Conservation (phyloP, 441 rosid genomes). For the Adansonia rubrostipa region DNA sequence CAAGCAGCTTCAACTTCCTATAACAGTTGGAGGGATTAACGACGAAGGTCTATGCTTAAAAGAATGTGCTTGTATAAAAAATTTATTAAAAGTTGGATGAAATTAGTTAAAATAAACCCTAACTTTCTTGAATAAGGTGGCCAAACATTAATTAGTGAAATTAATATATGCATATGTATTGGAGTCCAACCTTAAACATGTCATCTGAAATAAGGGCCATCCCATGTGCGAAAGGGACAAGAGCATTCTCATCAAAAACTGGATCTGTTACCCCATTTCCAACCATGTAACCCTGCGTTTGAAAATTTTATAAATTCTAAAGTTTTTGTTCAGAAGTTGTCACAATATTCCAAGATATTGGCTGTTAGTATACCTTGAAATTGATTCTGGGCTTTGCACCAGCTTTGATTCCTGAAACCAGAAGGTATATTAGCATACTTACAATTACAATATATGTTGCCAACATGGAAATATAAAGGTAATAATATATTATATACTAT, state of each 20-base stretch:
- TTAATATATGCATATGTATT: background rate
- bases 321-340: background rate
- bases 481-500: background rate
- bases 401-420: constrained; percentile 47
- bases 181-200: constrained; percentile 39
- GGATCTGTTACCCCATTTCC: constrained; percentile 50
- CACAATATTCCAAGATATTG: no score
- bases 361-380: constrained; percentile 44
- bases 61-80: background rate
- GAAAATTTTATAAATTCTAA: background rate
- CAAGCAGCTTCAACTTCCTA: constrained; percentile 50
- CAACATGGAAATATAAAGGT: background rate
- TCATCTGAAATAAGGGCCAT: constrained; percentile 61
- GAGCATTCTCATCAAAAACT: constrained; percentile 44
- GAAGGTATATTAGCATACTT: background rate
- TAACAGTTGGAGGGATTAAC: background rate
- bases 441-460: background rate
- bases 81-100: background rate
- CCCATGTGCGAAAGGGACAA: constrained; percentile 52
- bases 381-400: constrained; percentile 52
- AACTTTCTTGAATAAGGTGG: background rate
- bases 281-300: constrained; percentile 53
- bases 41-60: background rate
- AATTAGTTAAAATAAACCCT: background rate
- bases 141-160: background rate